Conservation (phyloP, 208 protist genomes). For the Leishmania major region DNA sequence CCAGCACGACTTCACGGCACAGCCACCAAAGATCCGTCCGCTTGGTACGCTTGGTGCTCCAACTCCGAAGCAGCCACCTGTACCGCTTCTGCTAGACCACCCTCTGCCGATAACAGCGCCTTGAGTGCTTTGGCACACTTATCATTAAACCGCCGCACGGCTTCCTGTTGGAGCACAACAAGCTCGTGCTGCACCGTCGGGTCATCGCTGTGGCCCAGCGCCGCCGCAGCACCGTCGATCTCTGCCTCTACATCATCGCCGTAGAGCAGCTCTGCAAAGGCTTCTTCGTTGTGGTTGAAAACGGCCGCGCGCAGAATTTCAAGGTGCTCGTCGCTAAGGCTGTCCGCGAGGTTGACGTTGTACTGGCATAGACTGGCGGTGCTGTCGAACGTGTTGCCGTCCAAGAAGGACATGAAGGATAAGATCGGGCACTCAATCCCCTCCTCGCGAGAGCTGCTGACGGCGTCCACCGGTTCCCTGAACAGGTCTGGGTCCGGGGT, state of each 20-base stretch:
- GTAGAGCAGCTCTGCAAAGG: slow-evolving; percentile 87
- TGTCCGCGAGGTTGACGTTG: slow-evolving; percentile 74
- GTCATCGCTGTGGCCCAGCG: slow-evolving; percentile 33
- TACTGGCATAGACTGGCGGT: slow-evolving; percentile 70
- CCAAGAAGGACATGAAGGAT: slow-evolving; percentile 76
- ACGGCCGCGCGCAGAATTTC: slow-evolving; percentile 58
- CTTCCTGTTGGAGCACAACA: slow-evolving; percentile 30
- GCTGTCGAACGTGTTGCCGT: slow-evolving; percentile 70
- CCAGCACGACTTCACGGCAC: neutral
- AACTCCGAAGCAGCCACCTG: slow-evolving; percentile 31
- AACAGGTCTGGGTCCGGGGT: neutral
- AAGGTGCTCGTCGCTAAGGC: slow-evolving; percentile 72
- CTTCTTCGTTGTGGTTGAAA: slow-evolving; percentile 74
- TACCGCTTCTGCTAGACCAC: slow-evolving; percentile 35
- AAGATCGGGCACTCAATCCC: slow-evolving; percentile 37
- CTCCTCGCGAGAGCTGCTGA: slow-evolving; percentile 27
- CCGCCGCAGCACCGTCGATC: slow-evolving; percentile 28
- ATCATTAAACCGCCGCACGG: slow-evolving; percentile 45
- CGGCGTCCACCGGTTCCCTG: slow-evolving; percentile 7
- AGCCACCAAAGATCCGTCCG: neutral
- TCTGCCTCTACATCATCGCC: slow-evolving; percentile 68
- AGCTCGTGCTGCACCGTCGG: slow-evolving; percentile 35
- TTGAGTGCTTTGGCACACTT: slow-evolving; percentile 40
- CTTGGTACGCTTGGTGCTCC: slow-evolving; percentile 23
- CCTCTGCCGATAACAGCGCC: slow-evolving; percentile 21